Conservation (phyloP, 2,329 filamentous ascomycete genomes). For the Diaporthe destruens region DNA sequence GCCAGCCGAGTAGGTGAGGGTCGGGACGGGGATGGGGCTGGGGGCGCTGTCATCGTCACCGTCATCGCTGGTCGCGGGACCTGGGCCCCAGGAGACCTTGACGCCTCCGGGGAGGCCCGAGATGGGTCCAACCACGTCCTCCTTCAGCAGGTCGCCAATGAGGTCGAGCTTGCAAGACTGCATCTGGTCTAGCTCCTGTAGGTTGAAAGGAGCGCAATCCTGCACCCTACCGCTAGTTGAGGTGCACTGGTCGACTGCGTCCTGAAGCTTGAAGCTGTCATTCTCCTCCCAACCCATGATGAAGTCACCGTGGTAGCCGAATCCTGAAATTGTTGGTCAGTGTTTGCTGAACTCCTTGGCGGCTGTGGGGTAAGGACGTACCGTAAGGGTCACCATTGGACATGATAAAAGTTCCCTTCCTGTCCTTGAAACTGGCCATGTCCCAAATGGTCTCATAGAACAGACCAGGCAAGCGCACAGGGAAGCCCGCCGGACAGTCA, state of each 20-base stretch:
- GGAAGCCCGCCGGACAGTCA: constrained; percentile 77
- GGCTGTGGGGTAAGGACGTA: constrained; percentile 50
- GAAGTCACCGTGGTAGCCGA: constrained; percentile 84
- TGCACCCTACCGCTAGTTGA: constrained; percentile 74
- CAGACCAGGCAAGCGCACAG: constrained; percentile 77
- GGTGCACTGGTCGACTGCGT: constrained; percentile 82
- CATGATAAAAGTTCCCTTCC: constrained; percentile 78
- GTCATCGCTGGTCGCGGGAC: constrained; percentile 42
- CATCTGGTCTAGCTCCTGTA: constrained; percentile 70
- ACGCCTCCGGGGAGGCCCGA: constrained; percentile 75
- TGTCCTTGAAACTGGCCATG: constrained; percentile 73
- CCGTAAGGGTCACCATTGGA: constrained; percentile 83
- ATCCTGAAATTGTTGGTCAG: constrained; percentile 61
- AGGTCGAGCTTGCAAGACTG: constrained; percentile 72
- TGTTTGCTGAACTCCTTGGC: background rate
- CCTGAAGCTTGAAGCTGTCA: constrained; percentile 68
- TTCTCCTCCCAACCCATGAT: constrained; percentile 79
- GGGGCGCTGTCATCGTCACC: constrained; percentile 38
- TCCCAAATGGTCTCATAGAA: constrained; percentile 90
- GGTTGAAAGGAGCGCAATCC: constrained; percentile 81
- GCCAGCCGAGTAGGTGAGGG: constrained; percentile 54
- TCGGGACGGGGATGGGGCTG: constrained; percentile 46
- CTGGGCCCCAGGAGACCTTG: constrained; percentile 55
- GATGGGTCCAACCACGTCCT: constrained; percentile 70
- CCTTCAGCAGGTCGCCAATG: constrained; percentile 66